Base-by-base conservation (phyloP, 1,284 basidiomycete genomes). In the Inonotus obliquus region DNA sequence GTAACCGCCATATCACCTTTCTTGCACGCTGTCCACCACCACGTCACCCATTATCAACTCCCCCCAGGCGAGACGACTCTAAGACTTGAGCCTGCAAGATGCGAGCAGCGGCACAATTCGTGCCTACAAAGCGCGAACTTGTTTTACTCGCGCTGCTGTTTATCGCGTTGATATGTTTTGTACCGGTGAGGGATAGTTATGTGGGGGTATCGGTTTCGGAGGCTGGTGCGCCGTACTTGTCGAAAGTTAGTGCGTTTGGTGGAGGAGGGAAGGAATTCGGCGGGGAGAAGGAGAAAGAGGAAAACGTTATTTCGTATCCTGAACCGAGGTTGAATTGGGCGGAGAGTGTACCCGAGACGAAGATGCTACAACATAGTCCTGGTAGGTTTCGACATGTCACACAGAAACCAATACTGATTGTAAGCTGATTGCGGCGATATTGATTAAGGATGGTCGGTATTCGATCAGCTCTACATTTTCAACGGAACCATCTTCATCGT, bases 401-500 rank as follows among this genome's bases (percentile, higher is more conserved):
- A n/a, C n/a, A n/a, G n/a, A n/a, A n/a, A n/a, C n/a, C n/a, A n/a
- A n/a, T n/a, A n/a, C n/a, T n/a, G n/a, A 29, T 19, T 19, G 38
- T 53, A 4, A n/a, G 1, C 19, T 19, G 29, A 53, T 7, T 47
- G 21, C 14, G 57, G 6, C 14, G 10, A 41, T 23, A 5, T 23
- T 5, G 32, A 5, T 35, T 37, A 13, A 64, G 63, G 63, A 14
- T 94, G 92, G 92, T 92, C 91, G 1, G 82, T 93, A 57, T 86
- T 92, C 63, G 90, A 94, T 72, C 82, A 81, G 61, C 76, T 95
- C 11, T 93, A 91, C 69, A 71, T 92, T 62, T 77, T 82, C 67
- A 90, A 91, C 66, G 91, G 91, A 45, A 84, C 86, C n/a, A 76
- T 91, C 25, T 92, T 85, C 69, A 76, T 92, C 65, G 88, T 91